Percentiles rank a stretch among this genome's conserved stretches.
Conservation (phyloP, 164 flowering plant species). For the Piper betle region DNA sequence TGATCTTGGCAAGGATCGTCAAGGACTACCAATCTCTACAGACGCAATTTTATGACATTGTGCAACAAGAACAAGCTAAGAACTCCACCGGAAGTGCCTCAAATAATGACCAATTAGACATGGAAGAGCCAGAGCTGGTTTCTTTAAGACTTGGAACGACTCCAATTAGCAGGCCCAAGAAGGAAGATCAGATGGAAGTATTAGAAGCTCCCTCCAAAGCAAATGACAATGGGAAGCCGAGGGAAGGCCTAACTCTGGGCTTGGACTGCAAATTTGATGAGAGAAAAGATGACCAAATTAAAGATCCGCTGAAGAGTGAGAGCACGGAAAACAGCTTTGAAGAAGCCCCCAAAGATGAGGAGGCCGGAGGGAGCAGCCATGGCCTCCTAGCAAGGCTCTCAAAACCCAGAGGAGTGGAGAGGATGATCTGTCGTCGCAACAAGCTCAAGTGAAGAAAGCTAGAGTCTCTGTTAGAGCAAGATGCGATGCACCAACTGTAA, state of each 20-base stretch:
- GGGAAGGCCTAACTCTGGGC: conserved; percentile 30
- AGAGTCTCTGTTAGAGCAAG: conserved; percentile 80
- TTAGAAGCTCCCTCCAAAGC: conserved; percentile 6
- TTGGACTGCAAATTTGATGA: conserved; percentile 23
- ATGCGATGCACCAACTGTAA: conserved; percentile 72
- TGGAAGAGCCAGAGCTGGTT: conserved; percentile 42
- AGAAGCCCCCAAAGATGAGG: conserved; percentile 25
- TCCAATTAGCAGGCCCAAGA: conserved; percentile 17
- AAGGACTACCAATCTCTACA: conserved; percentile 57
- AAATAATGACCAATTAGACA: conserved; percentile 8
- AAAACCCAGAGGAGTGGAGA: conserved; percentile 25
- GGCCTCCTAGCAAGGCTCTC: conserved; percentile 40
- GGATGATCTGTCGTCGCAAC: conserved; percentile 44
- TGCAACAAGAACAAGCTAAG: conserved; percentile 25
- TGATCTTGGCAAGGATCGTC: conserved; percentile 28
- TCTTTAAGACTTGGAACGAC: conserved; percentile 66
- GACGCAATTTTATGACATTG: conserved; percentile 25
- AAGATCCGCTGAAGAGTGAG: conserved; percentile 10
- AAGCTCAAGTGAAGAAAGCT: conserved; percentile 49
- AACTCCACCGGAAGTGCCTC: conserved; percentile 8
- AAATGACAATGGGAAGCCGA: conserved; percentile 14
- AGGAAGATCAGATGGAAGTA: conserved; percentile 16
- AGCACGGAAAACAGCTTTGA: conserved; percentile 31
- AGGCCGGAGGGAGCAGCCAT: conserved; percentile 14
- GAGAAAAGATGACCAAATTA: conserved; percentile 1